These are phyloP conservation scores for Platanthera guangdongensis DNA, from an alignment of 106 monocot species.

Conservation along the genomic window DNA sequence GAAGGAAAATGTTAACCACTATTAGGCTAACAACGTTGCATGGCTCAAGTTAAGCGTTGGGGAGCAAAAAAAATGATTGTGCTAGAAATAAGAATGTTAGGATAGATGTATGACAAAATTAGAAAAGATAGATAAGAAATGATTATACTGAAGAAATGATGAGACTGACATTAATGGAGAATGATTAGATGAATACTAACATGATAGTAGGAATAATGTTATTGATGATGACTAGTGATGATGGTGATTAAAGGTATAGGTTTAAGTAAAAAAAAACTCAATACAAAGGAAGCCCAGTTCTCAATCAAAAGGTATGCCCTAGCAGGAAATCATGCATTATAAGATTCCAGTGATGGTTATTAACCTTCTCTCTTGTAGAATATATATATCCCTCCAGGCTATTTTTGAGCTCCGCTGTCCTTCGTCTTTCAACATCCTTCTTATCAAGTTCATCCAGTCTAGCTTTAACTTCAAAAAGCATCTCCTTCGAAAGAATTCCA, in stretches of 20 bases:
- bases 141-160: no score
- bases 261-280: background rate
- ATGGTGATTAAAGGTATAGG: background rate
- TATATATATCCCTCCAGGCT: constrained; percentile 94
- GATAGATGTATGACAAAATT: no score
- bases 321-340: background rate
- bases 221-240: no score
- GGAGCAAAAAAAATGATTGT: no score
- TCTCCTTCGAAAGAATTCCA: constrained; percentile 68
- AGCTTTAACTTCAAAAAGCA: constrained; percentile 63
- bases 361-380: constrained; percentile 87
- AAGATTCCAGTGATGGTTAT: background rate
- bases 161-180: no score
- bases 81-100: no score
- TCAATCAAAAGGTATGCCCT: background rate
- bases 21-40: no score
- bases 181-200: no score
- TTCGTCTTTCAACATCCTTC: constrained; percentile 79
- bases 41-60: no score
- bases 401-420: constrained; percentile 94
- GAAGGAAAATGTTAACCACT: no score
- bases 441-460: constrained; percentile 69
- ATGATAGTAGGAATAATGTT: no score
- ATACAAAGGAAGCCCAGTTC: background rate
- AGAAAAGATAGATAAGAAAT: no score